phyloP scores from a whole-genome alignment of 2,329 filamentous ascomycete species.

The Trichoderma sp. region DNA sequence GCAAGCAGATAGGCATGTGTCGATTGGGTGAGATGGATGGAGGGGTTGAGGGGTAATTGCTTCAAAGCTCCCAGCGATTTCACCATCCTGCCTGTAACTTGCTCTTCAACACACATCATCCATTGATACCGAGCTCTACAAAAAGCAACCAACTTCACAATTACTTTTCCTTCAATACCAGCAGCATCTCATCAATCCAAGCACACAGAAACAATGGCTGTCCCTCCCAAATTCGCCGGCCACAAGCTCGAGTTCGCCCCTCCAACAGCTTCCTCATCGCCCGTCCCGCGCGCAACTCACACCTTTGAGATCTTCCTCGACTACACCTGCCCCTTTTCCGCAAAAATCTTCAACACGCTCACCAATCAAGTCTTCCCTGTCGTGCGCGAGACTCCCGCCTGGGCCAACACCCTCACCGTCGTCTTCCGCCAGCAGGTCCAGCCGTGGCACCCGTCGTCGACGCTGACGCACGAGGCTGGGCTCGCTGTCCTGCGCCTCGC shows the following conservation, averaged over 20 bases:
- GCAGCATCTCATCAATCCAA: background rate
- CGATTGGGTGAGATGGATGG: background rate
- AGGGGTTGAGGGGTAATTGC: background rate
- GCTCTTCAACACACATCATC: background rate
- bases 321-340: constrained; percentile 80
- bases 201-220: constrained; percentile 54
- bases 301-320: constrained; percentile 72
- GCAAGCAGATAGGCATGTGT: background rate
- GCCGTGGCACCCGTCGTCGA: constrained; percentile 90
- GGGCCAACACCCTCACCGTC: constrained; percentile 60
- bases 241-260: constrained; percentile 59
- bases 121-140: background rate
- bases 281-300: constrained; percentile 48
- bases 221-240: constrained; percentile 73
- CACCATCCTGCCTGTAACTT: background rate
- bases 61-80: background rate
- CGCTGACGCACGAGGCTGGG: constrained; percentile 76
- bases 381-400: constrained; percentile 58
- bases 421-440: constrained; percentile 91
- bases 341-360: constrained; percentile 65
- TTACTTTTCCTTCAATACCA: background rate
- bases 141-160: constrained; percentile 20
- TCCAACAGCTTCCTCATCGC: constrained; percentile 31
- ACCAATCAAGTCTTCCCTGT: constrained; percentile 55
- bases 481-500: constrained; percentile 72